These are phyloP conservation scores for Eragrostis curvula DNA, from an alignment of 176 grass and related monocot species.

Conservation along the genomic window DNA sequence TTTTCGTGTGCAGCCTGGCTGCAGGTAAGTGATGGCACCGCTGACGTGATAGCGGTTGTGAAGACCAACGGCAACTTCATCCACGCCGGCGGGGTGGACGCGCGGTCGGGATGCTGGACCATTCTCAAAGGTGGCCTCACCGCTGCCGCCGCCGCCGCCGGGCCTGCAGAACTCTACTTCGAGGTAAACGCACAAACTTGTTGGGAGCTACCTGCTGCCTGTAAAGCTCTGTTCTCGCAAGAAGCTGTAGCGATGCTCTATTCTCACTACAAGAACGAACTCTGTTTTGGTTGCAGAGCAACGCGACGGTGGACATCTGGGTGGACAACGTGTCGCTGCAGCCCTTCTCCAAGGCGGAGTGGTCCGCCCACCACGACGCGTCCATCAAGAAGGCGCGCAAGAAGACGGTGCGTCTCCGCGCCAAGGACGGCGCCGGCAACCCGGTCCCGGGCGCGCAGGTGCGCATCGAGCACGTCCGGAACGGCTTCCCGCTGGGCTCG, in stretches of 20 bases:
- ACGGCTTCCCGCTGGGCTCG: constrained; percentile 72
- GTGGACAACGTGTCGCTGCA: constrained; percentile 87
- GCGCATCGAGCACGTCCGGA: constrained; percentile 47
- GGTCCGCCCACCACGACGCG: constrained; percentile 65
- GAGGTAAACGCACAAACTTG: constrained; percentile 47
- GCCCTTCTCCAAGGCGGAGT: constrained; percentile 73
- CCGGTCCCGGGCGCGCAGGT: constrained; percentile 57
- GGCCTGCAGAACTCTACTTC: constrained; percentile 69
- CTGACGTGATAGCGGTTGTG: constrained; percentile 64
- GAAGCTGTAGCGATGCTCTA: constrained; percentile 1
- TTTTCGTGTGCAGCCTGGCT: constrained; percentile 64
- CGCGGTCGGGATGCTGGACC: constrained; percentile 79
- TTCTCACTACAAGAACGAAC: neutral
- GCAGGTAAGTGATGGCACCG: constrained; percentile 56
- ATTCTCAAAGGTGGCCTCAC: constrained; percentile 94
- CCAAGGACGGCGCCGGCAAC: constrained; percentile 49
- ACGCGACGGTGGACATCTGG: constrained; percentile 67
- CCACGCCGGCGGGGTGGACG: constrained; percentile 58
- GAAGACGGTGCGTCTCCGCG: constrained; percentile 56
- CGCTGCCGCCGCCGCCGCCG: constrained; percentile 54
- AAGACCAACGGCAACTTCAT: constrained; percentile 59
- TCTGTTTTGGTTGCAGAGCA: constrained; percentile 61
- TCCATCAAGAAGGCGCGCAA: constrained; percentile 49
- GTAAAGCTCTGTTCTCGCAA: neutral
- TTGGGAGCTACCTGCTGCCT: no score